A percentile compares a stretch with the other conserved stretches of the same genome.
phyloP scores from a whole-genome alignment of 2,329 filamentous ascomycete species.

The Curvularia hawaiiensis region DNA sequence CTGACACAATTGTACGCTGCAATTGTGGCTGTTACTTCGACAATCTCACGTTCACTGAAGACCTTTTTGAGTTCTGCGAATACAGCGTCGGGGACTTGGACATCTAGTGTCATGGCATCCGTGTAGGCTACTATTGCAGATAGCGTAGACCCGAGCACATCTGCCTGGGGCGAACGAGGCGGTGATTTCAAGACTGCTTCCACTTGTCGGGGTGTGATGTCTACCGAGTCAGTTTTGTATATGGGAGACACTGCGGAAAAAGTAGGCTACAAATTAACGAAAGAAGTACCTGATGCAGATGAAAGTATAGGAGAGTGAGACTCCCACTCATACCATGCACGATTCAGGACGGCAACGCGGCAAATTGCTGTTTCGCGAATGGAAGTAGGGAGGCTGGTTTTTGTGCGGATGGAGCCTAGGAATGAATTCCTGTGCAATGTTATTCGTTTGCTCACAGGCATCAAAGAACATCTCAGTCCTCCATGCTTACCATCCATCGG shows the following conservation, averaged over 20 bases:
- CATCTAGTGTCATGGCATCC: slow-evolving; percentile 81
- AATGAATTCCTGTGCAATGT: slow-evolving; percentile 55
- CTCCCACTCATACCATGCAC: slow-evolving; percentile 84
- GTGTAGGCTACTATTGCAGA: slow-evolving; percentile 74
- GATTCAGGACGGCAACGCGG: slow-evolving; percentile 78
- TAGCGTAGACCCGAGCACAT: slow-evolving; percentile 61
- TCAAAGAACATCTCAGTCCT: not conserved
- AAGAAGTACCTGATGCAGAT: slow-evolving; percentile 17
- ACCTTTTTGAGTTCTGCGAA: slow-evolving; percentile 66
- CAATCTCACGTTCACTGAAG: slow-evolving; percentile 74
- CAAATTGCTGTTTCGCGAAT: slow-evolving; percentile 81
- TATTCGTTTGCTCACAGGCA: not conserved
- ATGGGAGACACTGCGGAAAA: not conserved
- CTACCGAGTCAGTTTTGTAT: slow-evolving; percentile 54
- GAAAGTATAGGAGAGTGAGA: slow-evolving; percentile 72
- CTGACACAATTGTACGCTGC: slow-evolving; percentile 86
- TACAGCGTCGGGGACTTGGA: slow-evolving; percentile 70
- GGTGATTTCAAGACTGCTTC: slow-evolving; percentile 32
- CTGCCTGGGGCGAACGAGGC: slow-evolving; percentile 15
- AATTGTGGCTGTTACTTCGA: slow-evolving; percentile 80
- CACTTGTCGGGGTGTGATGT: slow-evolving; percentile 60
- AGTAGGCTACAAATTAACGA: not conserved
- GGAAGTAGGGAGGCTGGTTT: slow-evolving; percentile 55
- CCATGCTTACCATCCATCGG: slow-evolving; percentile 57
- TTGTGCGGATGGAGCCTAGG: slow-evolving; percentile 60